Evolutionary conservation across 108 stramenopile genomes (phyloP), one percentile per base, ranked within the genome.

Genomic region (Seminavis robusta): DNA sequence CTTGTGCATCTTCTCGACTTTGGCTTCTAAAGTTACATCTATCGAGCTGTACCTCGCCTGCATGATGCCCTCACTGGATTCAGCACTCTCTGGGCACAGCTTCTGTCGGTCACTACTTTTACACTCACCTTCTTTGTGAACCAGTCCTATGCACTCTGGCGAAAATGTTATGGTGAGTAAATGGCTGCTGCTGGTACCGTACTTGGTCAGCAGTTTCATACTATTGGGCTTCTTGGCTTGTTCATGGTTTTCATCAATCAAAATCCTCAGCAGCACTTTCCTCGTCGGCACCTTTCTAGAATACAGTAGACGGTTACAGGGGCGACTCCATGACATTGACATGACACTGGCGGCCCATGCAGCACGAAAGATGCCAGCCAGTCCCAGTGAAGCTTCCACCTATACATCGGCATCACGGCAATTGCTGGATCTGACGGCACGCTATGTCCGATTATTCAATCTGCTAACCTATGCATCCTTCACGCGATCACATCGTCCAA

Each of bases 71-170:
- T 84, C 2, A 52, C 57, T 10, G 87, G 87, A 7, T 90, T 94
- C 57, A 59, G 63, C 33, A 85, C 81, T 28, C 64, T 95, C 8
- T 94, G 89, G 88, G 86, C 83, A 50, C 88, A 88, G 43, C 52
- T 89, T 37, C 63, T 91, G 8, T 78, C 77, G 45, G 90, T 95
- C 21, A 90, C 88, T 2, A 90, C 92, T 4, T 95, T 95, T 71
- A 92, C 92, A 0, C 52, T 93, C 24, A 93, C 92, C 0, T 95
- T 95, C 71, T 95, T 95, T 68, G 70, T 94, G 42, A 93, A 88
- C 72, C 90, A 93, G 44, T 71, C 82, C 28, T 95, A 95, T 58
- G 79, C 75, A 2, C 61, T 95, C 1, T 95, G 94, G 94, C 56
- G 90, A 40, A 91, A 90, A 59, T 92, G 90, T 49, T 86, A 86